Base-by-base conservation (phyloP, 495 filamentous ascomycete genomes). In the Penicillium cinerascens region DNA sequence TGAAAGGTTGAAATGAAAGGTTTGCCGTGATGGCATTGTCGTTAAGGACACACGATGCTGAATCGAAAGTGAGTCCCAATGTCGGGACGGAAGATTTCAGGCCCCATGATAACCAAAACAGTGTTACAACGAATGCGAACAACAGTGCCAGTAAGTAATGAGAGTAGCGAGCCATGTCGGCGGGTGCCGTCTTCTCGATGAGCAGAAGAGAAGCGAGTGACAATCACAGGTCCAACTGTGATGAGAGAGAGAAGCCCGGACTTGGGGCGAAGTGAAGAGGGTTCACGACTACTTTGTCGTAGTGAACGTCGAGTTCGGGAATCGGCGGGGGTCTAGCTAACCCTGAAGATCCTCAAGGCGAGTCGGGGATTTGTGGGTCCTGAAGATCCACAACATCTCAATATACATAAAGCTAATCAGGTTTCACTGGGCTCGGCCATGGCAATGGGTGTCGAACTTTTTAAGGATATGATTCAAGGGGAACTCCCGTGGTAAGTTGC, bases 81-180 rank as follows among this genome's bases (percentile, higher is more conserved):
- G 26, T 25, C 1, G 49, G 42, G 3, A 35, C 29, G 6, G 42
- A 36, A 16, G 27, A 5, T 18, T 27, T 36, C 10, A 17, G 9
- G 17, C 23, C 10, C 33, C 40, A 38, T 13, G 42, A 44, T 18
- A 52, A 39, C 49, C 49, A 52, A 6, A 52, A 15, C 3, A 52
- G 21, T 23, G 49, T 26, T 17, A 21, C 29, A 4, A 52, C 36
- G 11, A 27, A 40, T 37, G 35, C 33, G 9, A 37, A 17, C 8
- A 52, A n/a, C 16, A 52, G 29, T 22, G 42, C 36, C 11, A 52
- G 18, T 18, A 52, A 21, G 13, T 49, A 49, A 18, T 49, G 40
- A 2, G 47, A 33, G 15, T 36, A 49, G 35, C 47, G 47, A 1
- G 25, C 27, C 36, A 41, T 49, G 37, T 8, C 20, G 47, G 29